Conservation (phyloP, 441 rosid genomes). For the Brassica balearica region DNA sequence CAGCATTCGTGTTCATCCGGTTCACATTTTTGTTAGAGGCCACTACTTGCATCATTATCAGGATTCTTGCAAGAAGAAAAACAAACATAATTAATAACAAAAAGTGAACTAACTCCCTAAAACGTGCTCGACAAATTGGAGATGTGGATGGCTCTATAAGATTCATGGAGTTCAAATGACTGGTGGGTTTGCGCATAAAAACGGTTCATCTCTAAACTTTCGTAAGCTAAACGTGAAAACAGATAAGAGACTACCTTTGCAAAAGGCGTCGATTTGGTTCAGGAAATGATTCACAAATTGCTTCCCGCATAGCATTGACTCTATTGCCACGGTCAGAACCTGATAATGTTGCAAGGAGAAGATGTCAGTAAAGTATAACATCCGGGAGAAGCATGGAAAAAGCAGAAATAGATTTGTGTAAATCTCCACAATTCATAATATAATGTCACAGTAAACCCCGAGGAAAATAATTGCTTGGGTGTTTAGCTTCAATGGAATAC, state of each 20-base stretch:
- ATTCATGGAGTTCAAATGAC: conserved; percentile 8
- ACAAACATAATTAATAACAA: conserved; percentile 23
- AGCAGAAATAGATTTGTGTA: not conserved
- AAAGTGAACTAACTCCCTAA: conserved; percentile 17
- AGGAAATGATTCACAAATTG: conserved; percentile 95
- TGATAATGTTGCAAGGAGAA: conserved; percentile 40
- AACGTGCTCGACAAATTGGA: conserved; percentile 20
- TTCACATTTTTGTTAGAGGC: conserved; percentile 80
- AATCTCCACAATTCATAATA: not conserved
- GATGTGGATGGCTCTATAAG: conserved; percentile 9
- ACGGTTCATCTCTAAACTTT: conserved; percentile 17
- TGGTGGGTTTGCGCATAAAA: conserved; percentile 1
- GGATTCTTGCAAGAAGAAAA: conserved; percentile 63
- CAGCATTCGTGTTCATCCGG: conserved; percentile 97
- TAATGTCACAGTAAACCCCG: conserved; percentile 13
- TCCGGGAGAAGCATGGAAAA: conserved; percentile 3
- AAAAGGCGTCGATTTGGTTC: conserved; percentile 99
- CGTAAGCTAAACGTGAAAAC: conserved; percentile 13
- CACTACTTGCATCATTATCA: conserved; percentile 89
- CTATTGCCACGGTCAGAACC: conserved; percentile 75
- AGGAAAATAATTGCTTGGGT: conserved; percentile 13
- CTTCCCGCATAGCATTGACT: conserved; percentile 85
- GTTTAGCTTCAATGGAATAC: conserved; percentile 16
- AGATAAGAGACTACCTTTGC: conserved; percentile 69
- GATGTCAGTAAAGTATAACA: conserved; percentile 3